phyloP scores from a whole-genome alignment of 2,329 filamentous ascomycete genomes.

The Alternaria angustiovoidea region DNA sequence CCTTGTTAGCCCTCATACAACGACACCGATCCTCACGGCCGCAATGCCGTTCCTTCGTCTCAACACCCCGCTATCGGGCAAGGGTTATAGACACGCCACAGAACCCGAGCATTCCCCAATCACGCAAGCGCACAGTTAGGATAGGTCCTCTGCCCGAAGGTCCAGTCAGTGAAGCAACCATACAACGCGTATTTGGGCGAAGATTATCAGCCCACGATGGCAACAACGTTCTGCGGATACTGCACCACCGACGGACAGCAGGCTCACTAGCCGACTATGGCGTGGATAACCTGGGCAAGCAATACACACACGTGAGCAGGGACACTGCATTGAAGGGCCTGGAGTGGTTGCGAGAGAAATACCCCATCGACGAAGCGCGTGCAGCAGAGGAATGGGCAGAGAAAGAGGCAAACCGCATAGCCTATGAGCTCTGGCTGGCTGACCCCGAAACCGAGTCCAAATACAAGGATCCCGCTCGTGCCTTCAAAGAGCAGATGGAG shows the following conservation, averaged over 20 bases:
- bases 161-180: conserved; percentile 31
- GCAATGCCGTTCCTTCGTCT: conserved; percentile 37
- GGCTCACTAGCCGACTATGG: conserved; percentile 53
- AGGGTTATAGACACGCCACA: conserved; percentile 37
- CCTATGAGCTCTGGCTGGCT: conserved; percentile 49
- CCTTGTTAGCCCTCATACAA: conserved; percentile 34
- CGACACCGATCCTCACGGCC: conserved; percentile 15
- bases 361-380: conserved; percentile 52
- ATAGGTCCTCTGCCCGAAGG: conserved; percentile 45
- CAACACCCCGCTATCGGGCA: conserved; percentile 32
- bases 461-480: conserved; percentile 48
- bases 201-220: conserved; percentile 38
- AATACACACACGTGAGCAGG: conserved; percentile 38
- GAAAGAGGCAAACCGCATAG: conserved; percentile 49
- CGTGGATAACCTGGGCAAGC: conserved; percentile 43
- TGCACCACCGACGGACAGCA: conserved; percentile 51
- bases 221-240: conserved; percentile 49
- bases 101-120: conserved; percentile 28
- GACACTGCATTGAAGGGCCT: conserved; percentile 43
- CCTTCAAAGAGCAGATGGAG: conserved; percentile 45
- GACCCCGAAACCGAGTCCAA: conserved; percentile 50
- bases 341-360: conserved; percentile 46
- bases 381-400: conserved; percentile 52
- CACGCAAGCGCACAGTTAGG: conserved; percentile 40
- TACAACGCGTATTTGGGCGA: conserved; percentile 44